Evolutionary conservation across 371 early-diverging fungal genomes (phyloP).

Genomic region (Circinella minor): DNA sequence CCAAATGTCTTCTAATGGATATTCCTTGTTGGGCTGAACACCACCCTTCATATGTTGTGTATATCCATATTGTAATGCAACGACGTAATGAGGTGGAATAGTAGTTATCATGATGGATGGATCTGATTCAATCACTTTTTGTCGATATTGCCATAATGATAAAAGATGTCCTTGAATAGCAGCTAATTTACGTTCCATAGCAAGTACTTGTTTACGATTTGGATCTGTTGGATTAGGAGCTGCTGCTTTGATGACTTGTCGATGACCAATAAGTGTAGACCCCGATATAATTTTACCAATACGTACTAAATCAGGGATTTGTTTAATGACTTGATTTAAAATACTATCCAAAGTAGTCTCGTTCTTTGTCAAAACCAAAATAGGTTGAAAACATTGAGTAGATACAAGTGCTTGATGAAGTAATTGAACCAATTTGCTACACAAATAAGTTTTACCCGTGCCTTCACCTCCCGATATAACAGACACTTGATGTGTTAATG

Average conservation of each 20-base stretch:
- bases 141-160: slow-evolving; percentile 25
- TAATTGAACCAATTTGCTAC: slow-evolving; percentile 35
- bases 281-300: slow-evolving; percentile 21
- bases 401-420: slow-evolving; percentile 28
- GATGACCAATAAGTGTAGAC: slow-evolving; percentile 13
- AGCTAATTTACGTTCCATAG: slow-evolving; percentile 22
- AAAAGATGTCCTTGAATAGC: slow-evolving; percentile 27
- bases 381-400: slow-evolving; percentile 37
- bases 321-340: slow-evolving; percentile 10
- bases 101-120: slow-evolving; percentile 16
- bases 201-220: slow-evolving; percentile 24
- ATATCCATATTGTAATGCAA: slow-evolving; percentile 11
- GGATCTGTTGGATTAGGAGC: slow-evolving; percentile 22
- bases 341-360: slow-evolving; percentile 35
- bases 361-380: slow-evolving; percentile 36
- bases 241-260: slow-evolving; percentile 22
- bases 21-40: background rate
- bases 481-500: slow-evolving; percentile 39
- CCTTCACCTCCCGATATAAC: slow-evolving; percentile 44
- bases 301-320: slow-evolving; percentile 35
- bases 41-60: background rate
- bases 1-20: slow-evolving; percentile 20
- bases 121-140: slow-evolving; percentile 16
- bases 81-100: slow-evolving; percentile 29
- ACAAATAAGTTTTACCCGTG: slow-evolving; percentile 47